These are phyloP conservation scores for Coniochaeta pulveracea DNA, from an alignment of 2,329 filamentous ascomycete genomes.

Conservation along the genomic window DNA sequence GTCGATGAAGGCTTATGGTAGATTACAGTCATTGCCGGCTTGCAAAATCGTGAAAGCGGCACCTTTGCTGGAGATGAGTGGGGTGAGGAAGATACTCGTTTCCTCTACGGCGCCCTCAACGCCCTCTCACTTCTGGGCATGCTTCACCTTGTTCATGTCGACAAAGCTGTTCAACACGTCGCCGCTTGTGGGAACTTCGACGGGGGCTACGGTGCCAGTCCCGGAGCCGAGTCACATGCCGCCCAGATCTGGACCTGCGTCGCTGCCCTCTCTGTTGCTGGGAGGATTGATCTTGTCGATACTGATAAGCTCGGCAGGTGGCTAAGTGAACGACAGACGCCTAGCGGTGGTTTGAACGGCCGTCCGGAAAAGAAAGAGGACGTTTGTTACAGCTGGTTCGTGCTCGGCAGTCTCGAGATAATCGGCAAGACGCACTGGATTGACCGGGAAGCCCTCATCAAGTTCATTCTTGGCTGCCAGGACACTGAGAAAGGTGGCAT, in stretches of 20 bases:
- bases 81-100: conserved; percentile 92
- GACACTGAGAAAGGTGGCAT: conserved; percentile 77
- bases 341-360: conserved; percentile 83
- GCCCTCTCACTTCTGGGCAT: conserved; percentile 75
- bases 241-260: conserved; percentile 95
- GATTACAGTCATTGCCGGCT: conserved; percentile 58
- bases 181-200: conserved; percentile 84
- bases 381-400: conserved; percentile 99
- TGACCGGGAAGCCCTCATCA: conserved; percentile 64
- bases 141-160: conserved; percentile 62
- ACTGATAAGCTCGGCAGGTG: conserved; percentile 74
- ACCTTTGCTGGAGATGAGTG: conserved; percentile 92
- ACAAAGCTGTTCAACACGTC: conserved; percentile 70
- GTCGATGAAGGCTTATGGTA: too few relatives aligned
- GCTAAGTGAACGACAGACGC: conserved; percentile 86
- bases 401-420: conserved; percentile 82
- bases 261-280: conserved; percentile 74
- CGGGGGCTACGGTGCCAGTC: conserved; percentile 81
- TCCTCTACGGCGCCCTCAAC: conserved; percentile 83
- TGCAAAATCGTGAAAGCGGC: conserved; percentile 73
- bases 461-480: conserved; percentile 82
- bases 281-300: conserved; percentile 70
- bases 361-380: conserved; percentile 92
- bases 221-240: conserved; percentile 87
- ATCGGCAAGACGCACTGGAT: conserved; percentile 88